Evolutionary conservation across 73 alveolate genomes (phyloP).

Genomic region (Stentor coeruleus): DNA sequence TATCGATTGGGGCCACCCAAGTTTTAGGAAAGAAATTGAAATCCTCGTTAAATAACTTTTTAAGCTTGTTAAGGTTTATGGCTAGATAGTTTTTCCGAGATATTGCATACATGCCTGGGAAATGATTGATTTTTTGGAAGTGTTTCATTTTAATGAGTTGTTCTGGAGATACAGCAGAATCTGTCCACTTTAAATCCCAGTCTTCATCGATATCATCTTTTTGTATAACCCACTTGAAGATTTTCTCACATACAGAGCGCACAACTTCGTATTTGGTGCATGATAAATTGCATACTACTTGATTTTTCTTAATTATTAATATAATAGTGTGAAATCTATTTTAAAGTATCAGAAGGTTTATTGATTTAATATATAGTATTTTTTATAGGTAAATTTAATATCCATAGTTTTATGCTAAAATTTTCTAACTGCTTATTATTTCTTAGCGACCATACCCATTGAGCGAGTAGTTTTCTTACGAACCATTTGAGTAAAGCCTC

Average conservation of each 20-base stretch:
- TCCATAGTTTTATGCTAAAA: background rate
- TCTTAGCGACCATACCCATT: background rate
- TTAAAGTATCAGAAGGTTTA: no score
- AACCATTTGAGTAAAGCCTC: background rate
- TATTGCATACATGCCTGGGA: constrained; percentile 67
- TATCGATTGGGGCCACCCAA: constrained; percentile 40
- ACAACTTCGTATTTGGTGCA: no score
- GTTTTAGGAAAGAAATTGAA: constrained; percentile 81
- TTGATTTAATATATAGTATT: no score
- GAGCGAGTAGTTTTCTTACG: background rate
- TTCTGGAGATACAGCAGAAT: background rate
- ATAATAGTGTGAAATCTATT: no score
- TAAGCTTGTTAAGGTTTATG: constrained; percentile 52
- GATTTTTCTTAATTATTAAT: no score
- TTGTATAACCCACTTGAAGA: no score
- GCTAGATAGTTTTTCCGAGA: constrained; percentile 63
- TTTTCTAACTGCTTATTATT: no score
- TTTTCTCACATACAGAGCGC: no score
- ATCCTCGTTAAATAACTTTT: constrained; percentile 63
- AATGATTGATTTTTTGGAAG: constrained; percentile 62
- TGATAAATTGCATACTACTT: no score
- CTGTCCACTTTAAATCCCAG: constrained; percentile 4
- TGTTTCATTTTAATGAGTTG: constrained; percentile 12
- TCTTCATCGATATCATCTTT: no score
- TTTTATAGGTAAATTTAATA: no score